Conservation (phyloP, 345 rosid genomes). For the Carallia pectinifolia region DNA sequence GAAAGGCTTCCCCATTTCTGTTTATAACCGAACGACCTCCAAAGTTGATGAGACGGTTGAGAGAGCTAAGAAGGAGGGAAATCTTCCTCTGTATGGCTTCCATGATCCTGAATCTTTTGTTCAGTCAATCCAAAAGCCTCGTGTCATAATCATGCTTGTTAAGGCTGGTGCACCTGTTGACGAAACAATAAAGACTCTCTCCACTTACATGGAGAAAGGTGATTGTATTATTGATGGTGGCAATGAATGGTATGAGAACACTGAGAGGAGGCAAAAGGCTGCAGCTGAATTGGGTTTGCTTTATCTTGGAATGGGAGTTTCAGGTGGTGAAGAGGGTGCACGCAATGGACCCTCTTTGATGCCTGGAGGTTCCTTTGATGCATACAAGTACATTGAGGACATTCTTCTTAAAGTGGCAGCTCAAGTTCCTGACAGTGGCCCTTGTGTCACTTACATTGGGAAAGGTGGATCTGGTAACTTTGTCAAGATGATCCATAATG, state of each 20-base stretch:
- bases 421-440: conserved; percentile 90
- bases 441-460: conserved; percentile 86
- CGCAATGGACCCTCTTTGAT: conserved; percentile 87
- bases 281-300: conserved; percentile 66
- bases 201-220: conserved; percentile 82
- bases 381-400: conserved; percentile 80
- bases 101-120: conserved; percentile 84
- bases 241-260: conserved; percentile 96
- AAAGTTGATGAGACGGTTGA: conserved; percentile 90
- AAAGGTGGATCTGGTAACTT: conserved; percentile 94
- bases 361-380: conserved; percentile 94
- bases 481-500: conserved; percentile 95
- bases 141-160: conserved; percentile 92
- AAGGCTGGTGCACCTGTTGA: conserved; percentile 97
- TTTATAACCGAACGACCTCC: conserved; percentile 83
- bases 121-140: conserved; percentile 78
- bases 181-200: conserved; percentile 80
- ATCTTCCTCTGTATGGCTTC: conserved; percentile 77
- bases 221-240: conserved; percentile 97
- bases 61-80: conserved; percentile 81
- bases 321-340: conserved; percentile 99
- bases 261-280: conserved; percentile 84
- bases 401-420: conserved; percentile 94
- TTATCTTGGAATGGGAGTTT: conserved; percentile 97
- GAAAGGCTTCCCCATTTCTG: conserved; percentile 96